Percentiles rank a stretch among this genome's conserved stretches.
phyloP scores from a whole-genome alignment of 257 asterid genomes.

The Solanum tacnaense region DNA sequence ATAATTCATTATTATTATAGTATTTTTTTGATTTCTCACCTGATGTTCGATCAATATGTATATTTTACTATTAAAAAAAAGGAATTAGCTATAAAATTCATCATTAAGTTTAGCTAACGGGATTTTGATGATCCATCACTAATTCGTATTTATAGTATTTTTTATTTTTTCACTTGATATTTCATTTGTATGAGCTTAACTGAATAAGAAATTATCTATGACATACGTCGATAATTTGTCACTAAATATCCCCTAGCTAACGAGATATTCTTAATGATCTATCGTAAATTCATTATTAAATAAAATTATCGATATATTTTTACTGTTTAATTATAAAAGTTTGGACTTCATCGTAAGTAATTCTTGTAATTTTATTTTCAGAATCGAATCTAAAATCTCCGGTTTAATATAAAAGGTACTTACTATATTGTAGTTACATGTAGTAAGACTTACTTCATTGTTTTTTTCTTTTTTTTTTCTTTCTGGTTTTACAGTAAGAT shows the following conservation, averaged over 20 bases:
- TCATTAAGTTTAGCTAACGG: not conserved
- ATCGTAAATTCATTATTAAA: not conserved
- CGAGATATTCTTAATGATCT: not conserved
- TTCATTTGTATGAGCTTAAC: not conserved
- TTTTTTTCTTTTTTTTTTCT: not conserved
- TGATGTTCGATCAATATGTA: not conserved
- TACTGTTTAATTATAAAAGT: not conserved
- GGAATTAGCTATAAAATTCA: not conserved
- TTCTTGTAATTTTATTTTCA: not conserved
- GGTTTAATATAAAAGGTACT: not conserved
- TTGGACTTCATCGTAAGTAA: not conserved
- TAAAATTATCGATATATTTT: not conserved
- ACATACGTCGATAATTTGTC: not conserved
- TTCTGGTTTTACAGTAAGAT: not conserved
- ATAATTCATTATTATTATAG: not conserved
- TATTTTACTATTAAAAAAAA: not conserved
- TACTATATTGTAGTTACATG: not conserved
- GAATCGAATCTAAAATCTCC: not conserved
- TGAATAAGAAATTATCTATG: not conserved
- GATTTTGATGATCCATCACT: not conserved
- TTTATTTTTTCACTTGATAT: not conserved
- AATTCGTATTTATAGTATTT: not conserved
- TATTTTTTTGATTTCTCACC: not conserved
- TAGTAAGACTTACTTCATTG: not conserved
- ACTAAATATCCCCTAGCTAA: not conserved